phyloP scores from a whole-genome alignment of 257 asterid genomes.

The Prunella vulgaris region DNA sequence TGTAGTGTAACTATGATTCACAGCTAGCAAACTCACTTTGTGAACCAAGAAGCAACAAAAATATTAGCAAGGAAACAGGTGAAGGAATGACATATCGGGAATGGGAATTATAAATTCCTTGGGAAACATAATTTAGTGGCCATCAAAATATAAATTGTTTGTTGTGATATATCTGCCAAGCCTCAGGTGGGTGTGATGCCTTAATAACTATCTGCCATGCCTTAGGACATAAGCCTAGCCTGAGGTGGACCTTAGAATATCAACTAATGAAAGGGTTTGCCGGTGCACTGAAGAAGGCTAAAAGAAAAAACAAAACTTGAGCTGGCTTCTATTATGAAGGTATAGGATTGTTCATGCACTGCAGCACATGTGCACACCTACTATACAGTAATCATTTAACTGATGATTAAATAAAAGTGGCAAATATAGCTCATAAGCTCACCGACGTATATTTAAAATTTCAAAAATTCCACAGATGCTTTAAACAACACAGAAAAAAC shows the following conservation, averaged over 20 bases:
- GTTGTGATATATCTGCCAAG: not conserved
- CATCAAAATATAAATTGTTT: slow-evolving; percentile 9
- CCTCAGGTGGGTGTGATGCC: slow-evolving; percentile 9
- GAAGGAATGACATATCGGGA: slow-evolving; percentile 6
- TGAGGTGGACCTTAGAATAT: not conserved
- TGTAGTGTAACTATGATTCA: not conserved
- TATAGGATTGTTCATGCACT: not conserved
- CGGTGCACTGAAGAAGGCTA: not conserved
- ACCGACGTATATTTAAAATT: not conserved
- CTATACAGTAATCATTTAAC: not conserved
- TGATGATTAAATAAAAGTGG: not conserved
- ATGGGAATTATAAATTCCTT: not conserved
- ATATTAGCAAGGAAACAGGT: not conserved
- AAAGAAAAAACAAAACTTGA: not conserved
- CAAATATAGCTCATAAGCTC: slow-evolving; percentile 9
- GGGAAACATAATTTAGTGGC: not conserved
- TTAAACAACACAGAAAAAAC: not conserved
- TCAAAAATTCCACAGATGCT: not conserved
- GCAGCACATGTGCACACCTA: not conserved
- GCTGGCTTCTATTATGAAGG: slow-evolving; percentile 1
- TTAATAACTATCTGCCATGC: not conserved
- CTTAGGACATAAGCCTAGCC: not conserved
- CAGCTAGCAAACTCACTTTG: not conserved
- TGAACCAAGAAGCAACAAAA: slow-evolving; percentile 11
- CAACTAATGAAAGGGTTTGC: not conserved